phyloP scores from a whole-genome alignment of 805 yeast genomes.

The Ogataea pini region DNA sequence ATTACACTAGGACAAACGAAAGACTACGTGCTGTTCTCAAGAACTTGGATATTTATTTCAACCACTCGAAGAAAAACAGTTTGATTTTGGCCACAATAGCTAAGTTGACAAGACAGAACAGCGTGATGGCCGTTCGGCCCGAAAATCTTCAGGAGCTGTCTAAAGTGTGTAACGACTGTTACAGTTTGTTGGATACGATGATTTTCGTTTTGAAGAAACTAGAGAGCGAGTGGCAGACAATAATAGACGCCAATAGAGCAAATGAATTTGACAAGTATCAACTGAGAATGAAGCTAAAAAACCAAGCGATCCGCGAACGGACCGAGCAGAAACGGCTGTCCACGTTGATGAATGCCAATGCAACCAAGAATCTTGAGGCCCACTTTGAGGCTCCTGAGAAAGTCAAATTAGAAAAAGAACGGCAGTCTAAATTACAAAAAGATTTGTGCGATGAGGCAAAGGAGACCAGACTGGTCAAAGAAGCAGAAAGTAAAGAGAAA shows the following conservation, averaged over 20 bases:
- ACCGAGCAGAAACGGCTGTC: slow-evolving; percentile 18
- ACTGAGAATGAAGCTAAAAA: slow-evolving; percentile 27
- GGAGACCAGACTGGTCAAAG: slow-evolving; percentile 26
- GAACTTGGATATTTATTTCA: slow-evolving; percentile 30
- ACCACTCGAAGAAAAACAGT: slow-evolving; percentile 50
- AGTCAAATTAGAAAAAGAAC: slow-evolving; percentile 26
- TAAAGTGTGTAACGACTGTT: slow-evolving; percentile 45
- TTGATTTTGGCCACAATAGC: slow-evolving; percentile 49
- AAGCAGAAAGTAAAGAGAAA: slow-evolving; percentile 22
- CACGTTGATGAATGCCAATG: slow-evolving; percentile 9
- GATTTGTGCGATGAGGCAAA: slow-evolving; percentile 27
- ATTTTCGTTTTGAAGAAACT: slow-evolving; percentile 39
- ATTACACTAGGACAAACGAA: slow-evolving; percentile 34
- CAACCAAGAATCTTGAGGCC: slow-evolving; percentile 23
- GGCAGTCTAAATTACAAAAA: slow-evolving; percentile 27
- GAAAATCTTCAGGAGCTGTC: slow-evolving; percentile 42
- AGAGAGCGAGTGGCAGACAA: slow-evolving; percentile 40
- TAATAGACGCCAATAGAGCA: slow-evolving; percentile 37
- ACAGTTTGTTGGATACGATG: slow-evolving; percentile 33
- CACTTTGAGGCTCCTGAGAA: slow-evolving; percentile 29
- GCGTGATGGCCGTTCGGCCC: slow-evolving; percentile 36
- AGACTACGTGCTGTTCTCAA: slow-evolving; percentile 27
- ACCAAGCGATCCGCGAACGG: slow-evolving; percentile 25
- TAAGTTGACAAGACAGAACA: slow-evolving; percentile 44
- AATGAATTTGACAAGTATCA: slow-evolving; percentile 42